Conservation (phyloP, 441 rosid genomes). For the Arabidopsis hybrid region DNA sequence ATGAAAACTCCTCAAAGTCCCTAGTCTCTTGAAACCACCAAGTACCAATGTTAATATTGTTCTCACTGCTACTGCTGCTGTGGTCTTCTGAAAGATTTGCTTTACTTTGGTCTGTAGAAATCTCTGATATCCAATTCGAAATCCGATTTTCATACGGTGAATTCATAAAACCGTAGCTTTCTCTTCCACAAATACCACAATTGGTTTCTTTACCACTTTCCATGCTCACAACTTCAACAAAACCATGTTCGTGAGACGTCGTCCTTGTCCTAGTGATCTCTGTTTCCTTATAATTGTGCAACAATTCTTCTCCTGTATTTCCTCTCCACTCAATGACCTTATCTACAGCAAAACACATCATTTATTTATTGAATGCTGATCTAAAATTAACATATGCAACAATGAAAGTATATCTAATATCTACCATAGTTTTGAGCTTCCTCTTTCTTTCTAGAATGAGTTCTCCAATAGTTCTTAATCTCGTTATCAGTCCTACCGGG, state of each 20-base stretch:
- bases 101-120: constrained; percentile 47
- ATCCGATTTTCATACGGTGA: constrained; percentile 66
- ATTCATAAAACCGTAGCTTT: constrained; percentile 42
- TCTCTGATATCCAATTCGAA: constrained; percentile 60
- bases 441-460: constrained; percentile 60
- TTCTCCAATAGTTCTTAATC: constrained; percentile 85
- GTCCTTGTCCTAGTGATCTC: constrained; percentile 36
- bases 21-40: constrained; percentile 49
- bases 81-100: constrained; percentile 37
- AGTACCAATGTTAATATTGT: constrained; percentile 32
- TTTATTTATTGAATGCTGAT: not conserved
- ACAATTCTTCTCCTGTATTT: constrained; percentile 40
- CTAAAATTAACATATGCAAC: not conserved
- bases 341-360: constrained; percentile 22
- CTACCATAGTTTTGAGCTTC: constrained; percentile 55
- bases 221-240: constrained; percentile 31
- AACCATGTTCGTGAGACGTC: constrained; percentile 32
- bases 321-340: constrained; percentile 31
- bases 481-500: constrained; percentile 88
- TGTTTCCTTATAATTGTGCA: constrained; percentile 35
- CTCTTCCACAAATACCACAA: constrained; percentile 32
- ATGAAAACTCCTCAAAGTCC: constrained; percentile 52
- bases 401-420: not conserved
- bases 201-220: constrained; percentile 31
- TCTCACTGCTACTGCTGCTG: constrained; percentile 30